These are phyloP conservation scores for Ophiostoma australiae DNA, from an alignment of 2,329 filamentous ascomycete species.

Conservation along the genomic window DNA sequence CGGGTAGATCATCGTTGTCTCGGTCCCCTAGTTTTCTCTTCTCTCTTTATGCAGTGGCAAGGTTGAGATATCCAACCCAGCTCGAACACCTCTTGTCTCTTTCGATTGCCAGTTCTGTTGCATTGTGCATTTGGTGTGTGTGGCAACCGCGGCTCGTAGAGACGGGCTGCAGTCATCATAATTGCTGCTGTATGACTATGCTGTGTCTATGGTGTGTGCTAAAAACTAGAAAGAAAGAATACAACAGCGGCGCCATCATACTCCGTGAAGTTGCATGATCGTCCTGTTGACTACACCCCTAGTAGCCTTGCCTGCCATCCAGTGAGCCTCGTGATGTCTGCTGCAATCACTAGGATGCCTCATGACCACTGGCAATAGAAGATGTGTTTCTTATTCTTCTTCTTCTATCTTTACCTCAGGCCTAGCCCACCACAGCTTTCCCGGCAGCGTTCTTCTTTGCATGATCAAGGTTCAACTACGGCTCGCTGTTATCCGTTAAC, in stretches of 20 bases:
- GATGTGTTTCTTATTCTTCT: too few species aligned
- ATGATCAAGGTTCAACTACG: too few species aligned
- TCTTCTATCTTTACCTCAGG: background rate
- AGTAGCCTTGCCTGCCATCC: background rate
- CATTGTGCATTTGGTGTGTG: background rate
- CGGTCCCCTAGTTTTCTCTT: background rate
- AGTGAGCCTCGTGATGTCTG: slow-evolving; percentile 5
- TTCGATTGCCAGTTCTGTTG: background rate
- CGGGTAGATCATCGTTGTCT: background rate
- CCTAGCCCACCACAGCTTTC: too few species aligned
- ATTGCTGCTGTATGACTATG: background rate
- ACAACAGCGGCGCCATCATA: background rate
- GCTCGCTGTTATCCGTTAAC: background rate
- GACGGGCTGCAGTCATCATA: background rate
- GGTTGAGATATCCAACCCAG: too few species aligned
- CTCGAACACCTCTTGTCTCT: background rate
- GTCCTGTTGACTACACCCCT: background rate
- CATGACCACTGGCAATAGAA: background rate
- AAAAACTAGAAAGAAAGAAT: background rate
- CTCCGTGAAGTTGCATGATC: background rate
- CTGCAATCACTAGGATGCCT: background rate
- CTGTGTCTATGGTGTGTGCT: background rate
- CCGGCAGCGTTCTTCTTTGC: too few species aligned
- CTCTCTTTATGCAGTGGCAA: background rate
- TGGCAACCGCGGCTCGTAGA: background rate